Base-by-base conservation (phyloP, 345 rosid genomes). In the Stellera chamaejasme region DNA sequence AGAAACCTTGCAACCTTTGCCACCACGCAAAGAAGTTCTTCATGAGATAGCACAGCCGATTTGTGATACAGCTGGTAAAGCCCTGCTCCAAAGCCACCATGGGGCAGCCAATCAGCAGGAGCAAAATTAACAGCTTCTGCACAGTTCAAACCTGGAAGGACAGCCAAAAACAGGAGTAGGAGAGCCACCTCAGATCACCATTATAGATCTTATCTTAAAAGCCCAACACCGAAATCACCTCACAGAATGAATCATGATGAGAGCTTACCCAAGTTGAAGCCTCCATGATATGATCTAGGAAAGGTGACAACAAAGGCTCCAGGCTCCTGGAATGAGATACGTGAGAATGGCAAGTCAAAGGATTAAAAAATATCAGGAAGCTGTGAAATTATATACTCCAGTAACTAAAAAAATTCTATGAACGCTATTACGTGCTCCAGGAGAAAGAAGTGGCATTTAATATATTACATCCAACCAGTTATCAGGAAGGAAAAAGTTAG, bases 91-190 rank as follows among this genome's bases (percentile, higher is more conserved):
- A 67, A 77, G 27, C 95, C 88, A 65, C 98, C 98, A 73, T 88
- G 82, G 42, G 98, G 98, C 66, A 92, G 73, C 98, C 98, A 92
- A 64, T 92, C 98, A 71, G 95, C 93, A 56, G 98, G 96, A 55
- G 98, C 96, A 72, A 92, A 92, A 71, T 92, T 92, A 63, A 92
- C 98, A 42, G 98, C 96, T 79, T 92, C 96, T 25, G 96, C 98
- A 68, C 98, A 92, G 68, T 92, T 92, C 58, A 92, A 75, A 79
- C 98, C 96, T 92, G 81, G 52, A 61, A 63, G 67, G 47, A 56
- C 53, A 60, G 50, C 43, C 39, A 32, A 61, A 28, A 32, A 32
- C 4, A 8, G 6, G 39, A 32, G 39, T 8, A 32, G 39, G 39
- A 8, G 2, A 32, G 39, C 39, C 39, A 32, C 39, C 39, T 32